Evolutionary conservation across 129 eudicot species (phyloP).

Genomic region (Chrysanthemum lavandulifolium): DNA sequence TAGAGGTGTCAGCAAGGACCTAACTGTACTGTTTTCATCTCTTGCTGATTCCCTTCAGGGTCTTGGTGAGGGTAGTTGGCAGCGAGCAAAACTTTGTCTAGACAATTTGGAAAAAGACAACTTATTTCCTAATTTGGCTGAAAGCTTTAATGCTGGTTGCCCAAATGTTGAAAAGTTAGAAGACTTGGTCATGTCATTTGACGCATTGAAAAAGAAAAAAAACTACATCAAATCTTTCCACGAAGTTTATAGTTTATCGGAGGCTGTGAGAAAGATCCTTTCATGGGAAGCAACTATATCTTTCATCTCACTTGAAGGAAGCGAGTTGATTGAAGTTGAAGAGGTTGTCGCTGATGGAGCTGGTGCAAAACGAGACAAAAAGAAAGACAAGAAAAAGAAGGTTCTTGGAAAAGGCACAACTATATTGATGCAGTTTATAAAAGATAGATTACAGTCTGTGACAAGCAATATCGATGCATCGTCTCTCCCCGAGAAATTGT

Average conservation of each 20-base stretch:
- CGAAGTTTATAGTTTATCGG: slow-evolving; percentile 36
- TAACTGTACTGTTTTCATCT: slow-evolving; percentile 29
- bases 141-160: slow-evolving; percentile 31
- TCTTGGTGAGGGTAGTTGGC: slow-evolving; percentile 58
- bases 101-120: slow-evolving; percentile 35
- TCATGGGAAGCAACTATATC: slow-evolving; percentile 68
- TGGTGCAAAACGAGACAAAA: slow-evolving; percentile 37
- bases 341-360: slow-evolving; percentile 29
- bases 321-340: slow-evolving; percentile 21
- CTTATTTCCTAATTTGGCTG: slow-evolving; percentile 30
- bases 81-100: slow-evolving; percentile 33
- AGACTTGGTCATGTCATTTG: slow-evolving; percentile 25
- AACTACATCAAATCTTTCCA: slow-evolving; percentile 46
- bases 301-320: slow-evolving; percentile 52
- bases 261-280: slow-evolving; percentile 46
- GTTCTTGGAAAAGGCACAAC: slow-evolving; percentile 84
- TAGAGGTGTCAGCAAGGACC: slow-evolving; percentile 30
- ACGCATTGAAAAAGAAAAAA: slow-evolving; percentile 19
- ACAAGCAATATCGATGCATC: slow-evolving; percentile 25
- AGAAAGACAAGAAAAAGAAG: slow-evolving; percentile 63
- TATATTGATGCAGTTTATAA: slow-evolving; percentile 55
- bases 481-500: slow-evolving; percentile 31
- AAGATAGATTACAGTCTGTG: slow-evolving; percentile 44
- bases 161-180: slow-evolving; percentile 30
- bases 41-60: slow-evolving; percentile 35